Percentiles rank a stretch among this genome's conserved stretches.
These are phyloP conservation scores for Medicago arabica DNA, from an alignment of 306 rosid genomes.

Conservation along the genomic window DNA sequence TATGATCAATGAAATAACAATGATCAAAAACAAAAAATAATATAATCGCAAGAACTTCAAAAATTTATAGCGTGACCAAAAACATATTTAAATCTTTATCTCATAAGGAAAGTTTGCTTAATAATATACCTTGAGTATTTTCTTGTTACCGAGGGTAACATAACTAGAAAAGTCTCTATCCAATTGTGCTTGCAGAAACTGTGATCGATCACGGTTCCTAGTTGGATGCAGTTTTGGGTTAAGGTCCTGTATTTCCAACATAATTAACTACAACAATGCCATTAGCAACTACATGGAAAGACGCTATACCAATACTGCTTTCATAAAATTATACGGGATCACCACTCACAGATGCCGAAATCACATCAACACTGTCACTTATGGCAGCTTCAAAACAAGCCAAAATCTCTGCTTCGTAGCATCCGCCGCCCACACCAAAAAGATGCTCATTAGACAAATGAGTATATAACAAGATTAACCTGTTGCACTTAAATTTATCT, in stretches of 20 bases:
- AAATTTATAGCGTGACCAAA: too few relatives aligned
- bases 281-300: slow-evolving; percentile 65
- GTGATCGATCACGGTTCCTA: slow-evolving; percentile 69
- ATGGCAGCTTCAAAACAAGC: slow-evolving; percentile 83
- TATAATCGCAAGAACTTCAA: too few relatives aligned
- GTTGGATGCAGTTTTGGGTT: slow-evolving; percentile 21
- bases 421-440: not conserved
- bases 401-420: slow-evolving; percentile 72
- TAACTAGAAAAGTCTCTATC: slow-evolving; percentile 52
- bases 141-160: slow-evolving; percentile 59
- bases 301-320: slow-evolving; percentile 48
- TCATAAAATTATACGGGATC: not conserved
- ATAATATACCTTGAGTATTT: slow-evolving; percentile 45
- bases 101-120: not conserved
- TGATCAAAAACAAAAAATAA: too few relatives aligned
- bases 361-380: slow-evolving; percentile 74
- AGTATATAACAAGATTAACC: slow-evolving; percentile 40
- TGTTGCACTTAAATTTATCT: slow-evolving; percentile 58
- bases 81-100: too few relatives aligned
- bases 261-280: slow-evolving; percentile 62
- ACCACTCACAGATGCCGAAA: slow-evolving; percentile 61
- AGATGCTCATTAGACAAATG: too few relatives aligned
- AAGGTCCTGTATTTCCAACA: slow-evolving; percentile 68
- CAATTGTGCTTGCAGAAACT: slow-evolving; percentile 78
- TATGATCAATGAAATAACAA: too few relatives aligned